A percentile compares a stretch with the other conserved stretches of the same genome.
Evolutionary conservation across 805 yeast genomes (phyloP).

Genomic region (Wickerhamomyces strasburgensis): DNA sequence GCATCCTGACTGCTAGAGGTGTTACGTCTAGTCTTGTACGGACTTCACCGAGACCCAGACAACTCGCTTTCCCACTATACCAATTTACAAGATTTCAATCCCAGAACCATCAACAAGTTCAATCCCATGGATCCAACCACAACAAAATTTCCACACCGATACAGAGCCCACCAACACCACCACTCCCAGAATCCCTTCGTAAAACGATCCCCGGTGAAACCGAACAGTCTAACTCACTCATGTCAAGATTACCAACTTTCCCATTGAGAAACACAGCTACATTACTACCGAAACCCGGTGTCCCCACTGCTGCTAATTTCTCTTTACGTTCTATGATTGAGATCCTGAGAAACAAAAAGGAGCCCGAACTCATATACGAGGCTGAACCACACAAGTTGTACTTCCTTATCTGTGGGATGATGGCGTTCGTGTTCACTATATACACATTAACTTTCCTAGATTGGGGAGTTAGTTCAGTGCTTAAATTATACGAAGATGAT

Average conservation of each 20-base stretch:
- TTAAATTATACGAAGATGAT: conserved; percentile 48
- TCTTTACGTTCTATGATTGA: conserved; percentile 56
- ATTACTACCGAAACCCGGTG: conserved; percentile 68
- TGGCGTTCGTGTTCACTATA: conserved; percentile 63
- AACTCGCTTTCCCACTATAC: too few species aligned
- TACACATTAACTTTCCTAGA: conserved; percentile 62
- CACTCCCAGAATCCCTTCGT: conserved; percentile 18
- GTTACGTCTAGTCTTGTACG: too few species aligned
- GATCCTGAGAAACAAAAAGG: conserved; percentile 45
- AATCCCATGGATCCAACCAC: conserved; percentile 1
- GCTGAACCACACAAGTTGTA: conserved; percentile 79
- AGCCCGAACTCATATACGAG: conserved; percentile 75
- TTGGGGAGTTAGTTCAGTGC: conserved; percentile 47
- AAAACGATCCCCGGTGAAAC: conserved; percentile 25
- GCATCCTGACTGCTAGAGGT: too few species aligned
- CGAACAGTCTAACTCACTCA: conserved; percentile 35
- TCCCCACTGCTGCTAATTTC: conserved; percentile 53
- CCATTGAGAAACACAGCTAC: conserved; percentile 68
- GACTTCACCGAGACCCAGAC: too few species aligned
- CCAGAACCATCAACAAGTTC: neutral
- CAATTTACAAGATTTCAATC: too few species aligned
- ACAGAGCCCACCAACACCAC: conserved; percentile 1
- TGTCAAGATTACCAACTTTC: conserved; percentile 61
- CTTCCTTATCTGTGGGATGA: conserved; percentile 62
- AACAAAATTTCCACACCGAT: neutral